Conservation (phyloP, 2,329 filamentous ascomycete genomes). For the Ciborinia camelliae region DNA sequence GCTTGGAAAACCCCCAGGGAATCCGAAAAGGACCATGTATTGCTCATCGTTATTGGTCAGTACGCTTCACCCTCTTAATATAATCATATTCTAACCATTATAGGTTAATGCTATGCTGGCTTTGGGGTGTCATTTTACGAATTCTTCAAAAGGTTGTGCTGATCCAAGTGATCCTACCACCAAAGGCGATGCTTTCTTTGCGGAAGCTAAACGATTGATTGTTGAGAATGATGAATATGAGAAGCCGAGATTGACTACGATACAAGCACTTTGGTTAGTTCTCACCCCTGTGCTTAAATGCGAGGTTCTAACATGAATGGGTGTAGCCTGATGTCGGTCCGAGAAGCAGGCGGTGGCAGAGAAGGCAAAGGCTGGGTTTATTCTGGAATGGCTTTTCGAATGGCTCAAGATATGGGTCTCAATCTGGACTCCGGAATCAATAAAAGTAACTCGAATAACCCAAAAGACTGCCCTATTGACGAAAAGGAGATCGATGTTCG, state of each 20-base stretch:
- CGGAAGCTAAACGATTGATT: slow-evolving; percentile 84
- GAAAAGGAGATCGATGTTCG: slow-evolving; percentile 87
- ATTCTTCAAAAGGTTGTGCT: slow-evolving; percentile 66
- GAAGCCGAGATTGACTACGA: slow-evolving; percentile 80
- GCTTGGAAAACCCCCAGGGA: slow-evolving; percentile 58
- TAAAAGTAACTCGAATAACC: slow-evolving; percentile 47
- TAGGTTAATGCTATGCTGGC: slow-evolving; percentile 93
- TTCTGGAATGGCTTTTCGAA: slow-evolving; percentile 96
- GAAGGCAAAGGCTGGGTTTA: slow-evolving; percentile 98
- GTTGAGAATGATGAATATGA: slow-evolving; percentile 92
- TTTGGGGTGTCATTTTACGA: slow-evolving; percentile 89
- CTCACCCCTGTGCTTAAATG: slow-evolving; percentile 41
- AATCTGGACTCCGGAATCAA: slow-evolving; percentile 76
- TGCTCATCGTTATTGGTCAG: slow-evolving; percentile 75
- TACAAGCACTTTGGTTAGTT: slow-evolving; percentile 72
- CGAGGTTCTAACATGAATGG: not conserved
- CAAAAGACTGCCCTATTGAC: slow-evolving; percentile 47
- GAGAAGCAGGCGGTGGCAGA: slow-evolving; percentile 89
- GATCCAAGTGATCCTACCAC: slow-evolving; percentile 73
- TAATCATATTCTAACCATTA: slow-evolving; percentile 69
- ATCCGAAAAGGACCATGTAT: slow-evolving; percentile 60
- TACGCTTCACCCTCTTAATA: not conserved
- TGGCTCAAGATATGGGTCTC: slow-evolving; percentile 91
- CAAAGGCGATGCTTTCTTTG: slow-evolving; percentile 94
- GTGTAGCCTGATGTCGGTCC: slow-evolving; percentile 77